phyloP scores from a whole-genome alignment of 1,284 basidiomycete genomes.

The Sporisorium sorghi region DNA sequence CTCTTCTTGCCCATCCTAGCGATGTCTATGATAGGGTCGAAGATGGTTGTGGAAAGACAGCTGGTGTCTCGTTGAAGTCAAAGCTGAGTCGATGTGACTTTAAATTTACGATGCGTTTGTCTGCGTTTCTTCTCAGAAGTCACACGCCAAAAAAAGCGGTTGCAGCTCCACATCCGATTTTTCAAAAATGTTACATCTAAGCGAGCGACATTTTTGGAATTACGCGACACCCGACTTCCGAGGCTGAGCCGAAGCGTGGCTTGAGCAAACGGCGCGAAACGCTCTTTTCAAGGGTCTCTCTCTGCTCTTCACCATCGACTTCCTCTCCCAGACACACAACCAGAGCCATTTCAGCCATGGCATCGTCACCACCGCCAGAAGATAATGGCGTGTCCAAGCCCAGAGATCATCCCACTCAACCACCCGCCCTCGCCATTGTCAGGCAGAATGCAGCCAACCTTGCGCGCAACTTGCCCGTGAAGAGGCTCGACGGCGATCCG shows the following conservation, averaged over 20 bases:
- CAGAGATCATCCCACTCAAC: conserved; percentile 17
- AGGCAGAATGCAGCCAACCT: conserved; percentile 42
- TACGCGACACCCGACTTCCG: conserved; percentile 17
- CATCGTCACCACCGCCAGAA: conserved; percentile 25
- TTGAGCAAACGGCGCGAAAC: conserved; percentile 30
- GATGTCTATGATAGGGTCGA: neutral
- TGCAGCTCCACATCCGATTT: conserved; percentile 36
- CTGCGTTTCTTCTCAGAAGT: conserved; percentile 26
- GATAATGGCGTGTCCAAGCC: conserved; percentile 9
- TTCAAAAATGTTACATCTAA: conserved; percentile 12
- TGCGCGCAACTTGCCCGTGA: conserved; percentile 65
- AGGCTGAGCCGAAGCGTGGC: conserved; percentile 20
- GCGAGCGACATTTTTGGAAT: neutral
- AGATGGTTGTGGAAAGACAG: conserved; percentile 3
- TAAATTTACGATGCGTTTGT: neutral
- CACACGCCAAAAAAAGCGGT: conserved; percentile 10
- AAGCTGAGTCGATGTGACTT: conserved; percentile 15
- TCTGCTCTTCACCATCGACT: neutral
- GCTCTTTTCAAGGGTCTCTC: conserved; percentile 11
- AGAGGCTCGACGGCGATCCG: conserved; percentile 67
- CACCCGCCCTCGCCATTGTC: conserved; percentile 31
- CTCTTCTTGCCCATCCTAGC: conserved; percentile 62
- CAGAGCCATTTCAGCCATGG: no score
- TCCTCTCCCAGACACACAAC: neutral
- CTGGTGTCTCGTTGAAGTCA: neutral